Base-by-base conservation (phyloP, 495 filamentous ascomycete species). In the Hamigera avellanea region DNA sequence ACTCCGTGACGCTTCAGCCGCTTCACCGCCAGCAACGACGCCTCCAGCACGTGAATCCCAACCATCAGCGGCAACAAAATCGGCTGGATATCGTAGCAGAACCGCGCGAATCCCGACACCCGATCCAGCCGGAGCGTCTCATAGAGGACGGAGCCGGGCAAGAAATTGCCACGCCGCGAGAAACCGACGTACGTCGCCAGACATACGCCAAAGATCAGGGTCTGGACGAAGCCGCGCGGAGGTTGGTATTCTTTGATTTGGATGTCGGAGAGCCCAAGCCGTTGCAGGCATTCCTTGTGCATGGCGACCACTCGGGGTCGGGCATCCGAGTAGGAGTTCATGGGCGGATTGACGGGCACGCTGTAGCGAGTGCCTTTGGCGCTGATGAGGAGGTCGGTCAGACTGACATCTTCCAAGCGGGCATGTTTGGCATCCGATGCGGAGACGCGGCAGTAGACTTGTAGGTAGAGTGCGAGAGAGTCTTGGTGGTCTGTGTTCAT, bases 401-500 rank as follows among this genome's bases (percentile, higher is more conserved):
- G 67, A 23, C 51, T 61, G 46, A 89, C 61, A 51, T 82, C 75
- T 37, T 66, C 61, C 38, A 88, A 61, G 13, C 59, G 48, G 6
- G 77, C 73, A 34, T 67, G 50, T 40, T 69, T 53, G 33, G 67
- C 54, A 19, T 64, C 55, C 17, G 50, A 47, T 6, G 65, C 49
- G 30, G 72, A 64, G 25, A 79, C 52, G 6, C 57, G 41, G 44
- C 46, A 54, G 67, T 70, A 81, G 54, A 80, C 68, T 41, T 71
- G 64, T 0, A 86, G 69, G 58, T 82, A 86, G 40, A 78, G 69
- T 28, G 59, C 49, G 12, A 91, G 66, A 19, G 81, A 80, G 43
- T 68, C 64, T 44, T 58, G 54, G 59, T 88, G 84, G 64, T 86
- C 78, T 26, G 61, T 63, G 64, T 88, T 88, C 82, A 91, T 86